A percentile compares a stretch with the other conserved stretches of the same genome.
phyloP scores from a whole-genome alignment of 2,329 filamentous ascomycete species.

The Rhinocladiella similis region DNA sequence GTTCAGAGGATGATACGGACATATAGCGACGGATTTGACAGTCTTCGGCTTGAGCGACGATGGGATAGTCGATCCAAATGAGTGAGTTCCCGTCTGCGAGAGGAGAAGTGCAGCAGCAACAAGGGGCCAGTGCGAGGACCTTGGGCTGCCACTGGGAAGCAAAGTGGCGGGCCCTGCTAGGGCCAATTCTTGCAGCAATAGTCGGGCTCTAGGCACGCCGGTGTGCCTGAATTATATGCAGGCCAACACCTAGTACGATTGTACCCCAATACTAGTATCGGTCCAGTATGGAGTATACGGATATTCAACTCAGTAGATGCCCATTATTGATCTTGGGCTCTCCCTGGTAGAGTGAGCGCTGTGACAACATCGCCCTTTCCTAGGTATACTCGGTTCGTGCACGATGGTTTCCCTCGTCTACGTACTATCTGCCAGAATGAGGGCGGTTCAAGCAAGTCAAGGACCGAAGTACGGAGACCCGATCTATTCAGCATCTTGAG shows the following conservation, averaged over 20 bases:
- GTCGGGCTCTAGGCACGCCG: not conserved
- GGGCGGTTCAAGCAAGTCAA: too few relatives aligned
- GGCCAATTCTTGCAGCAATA: not conserved
- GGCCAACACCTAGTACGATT: not conserved
- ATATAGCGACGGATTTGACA: not conserved
- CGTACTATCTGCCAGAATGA: too few relatives aligned
- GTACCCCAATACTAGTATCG: not conserved
- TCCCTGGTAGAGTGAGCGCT: too few relatives aligned
- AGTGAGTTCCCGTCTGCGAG: not conserved
- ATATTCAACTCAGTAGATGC: not conserved
- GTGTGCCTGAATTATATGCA: not conserved
- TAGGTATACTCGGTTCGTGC: too few relatives aligned
- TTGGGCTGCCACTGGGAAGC: not conserved
- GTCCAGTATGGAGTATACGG: not conserved
- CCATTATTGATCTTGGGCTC: too few relatives aligned
- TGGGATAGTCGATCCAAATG: not conserved
- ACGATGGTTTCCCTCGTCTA: too few relatives aligned
- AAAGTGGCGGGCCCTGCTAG: not conserved
- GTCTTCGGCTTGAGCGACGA: not conserved
- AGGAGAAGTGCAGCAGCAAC: not conserved
- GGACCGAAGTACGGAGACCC: too few relatives aligned
- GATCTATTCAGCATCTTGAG: too few relatives aligned
- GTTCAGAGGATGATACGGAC: not conserved
- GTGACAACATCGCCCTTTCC: too few relatives aligned
- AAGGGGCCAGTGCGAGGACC: not conserved